Evolutionary conservation across 495 filamentous ascomycete species (phyloP), one percentile per base, ranked within the genome.

Genomic region (Hypomontagnella monticulosa): DNA sequence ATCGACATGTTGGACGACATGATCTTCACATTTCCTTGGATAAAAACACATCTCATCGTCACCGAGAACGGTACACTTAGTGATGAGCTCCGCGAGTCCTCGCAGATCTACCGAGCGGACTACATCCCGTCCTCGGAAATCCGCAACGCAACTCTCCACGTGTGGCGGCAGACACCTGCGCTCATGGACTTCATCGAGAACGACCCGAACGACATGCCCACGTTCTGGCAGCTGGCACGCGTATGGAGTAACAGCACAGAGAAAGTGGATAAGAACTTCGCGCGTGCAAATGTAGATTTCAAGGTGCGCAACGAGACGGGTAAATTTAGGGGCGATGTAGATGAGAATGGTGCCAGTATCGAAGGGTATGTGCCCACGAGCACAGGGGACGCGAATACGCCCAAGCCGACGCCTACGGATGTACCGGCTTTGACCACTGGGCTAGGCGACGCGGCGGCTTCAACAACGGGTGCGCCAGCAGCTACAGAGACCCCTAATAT

Each of bases 221-320:
- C n/a, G 15, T 42, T 62, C 3, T 54, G 38, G 50, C 50, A 63
- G 32, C 27, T 52, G 33, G 47, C 38, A 0, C 40, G 11, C 11
- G 36, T 63, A 11, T 63, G 52, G 52, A n/a, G 36, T 10, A 57
- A 64, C 30, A 19, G 44, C 4, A 47, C 61, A 4, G 1, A 6
- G 6, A 42, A 30, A 10, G 10, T 54, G 9, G 40, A 36, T 3
- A 7, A 49, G 0, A 30, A 55, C 49, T 60, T 60, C 50, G n/a
- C 19, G 34, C 63, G 43, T 15, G 56, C 56, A 7, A 61, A 43
- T 16, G 32, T 61, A 2, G 56, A 60, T 37, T 55, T 66, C 33
- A 60, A 60, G 50, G 18, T 58, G 14, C 56, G 32, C 8, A 66
- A 66, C 18, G 55, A 44, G 55, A 66, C 63, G 20, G 63, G 53